These are phyloP conservation scores for Colletotrichum agaves DNA, from an alignment of 2,329 filamentous ascomycete species.

Conservation along the genomic window DNA sequence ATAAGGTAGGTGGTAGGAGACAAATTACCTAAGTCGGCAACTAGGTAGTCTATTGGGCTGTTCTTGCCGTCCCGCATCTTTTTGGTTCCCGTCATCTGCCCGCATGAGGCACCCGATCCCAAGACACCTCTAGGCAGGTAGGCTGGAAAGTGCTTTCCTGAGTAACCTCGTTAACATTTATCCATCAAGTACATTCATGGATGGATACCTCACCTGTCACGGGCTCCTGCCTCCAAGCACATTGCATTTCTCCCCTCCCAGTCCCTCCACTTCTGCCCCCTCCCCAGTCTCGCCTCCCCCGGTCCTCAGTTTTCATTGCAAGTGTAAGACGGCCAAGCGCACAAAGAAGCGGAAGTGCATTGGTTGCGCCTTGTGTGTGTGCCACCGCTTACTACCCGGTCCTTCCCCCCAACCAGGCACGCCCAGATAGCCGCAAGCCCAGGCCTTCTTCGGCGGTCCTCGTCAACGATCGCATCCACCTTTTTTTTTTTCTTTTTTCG, in stretches of 20 bases:
- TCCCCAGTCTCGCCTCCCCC: conserved; percentile 1
- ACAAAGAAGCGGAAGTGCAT: conserved; percentile 25
- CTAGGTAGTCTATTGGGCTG: no score
- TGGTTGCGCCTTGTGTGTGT: conserved; percentile 27
- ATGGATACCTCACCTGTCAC: neutral
- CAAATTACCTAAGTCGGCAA: no score
- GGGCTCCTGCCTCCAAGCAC: neutral
- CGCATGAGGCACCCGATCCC: no score
- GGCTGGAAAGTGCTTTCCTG: no score
- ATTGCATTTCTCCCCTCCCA: conserved; percentile 9
- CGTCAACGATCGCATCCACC: conserved; percentile 8
- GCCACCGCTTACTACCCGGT: conserved; percentile 21
- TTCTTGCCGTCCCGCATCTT: no score
- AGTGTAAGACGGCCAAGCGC: conserved; percentile 13
- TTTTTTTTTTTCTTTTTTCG: no score
- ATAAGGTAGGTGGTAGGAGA: no score
- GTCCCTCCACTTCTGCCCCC: conserved; percentile 14
- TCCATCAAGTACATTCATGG: no score
- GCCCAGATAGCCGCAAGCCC: conserved; percentile 30
- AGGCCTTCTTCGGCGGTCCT: conserved; percentile 27
- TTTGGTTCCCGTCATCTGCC: no score
- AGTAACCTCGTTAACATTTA: no score
- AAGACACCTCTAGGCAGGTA: no score
- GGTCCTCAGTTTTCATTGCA: neutral
- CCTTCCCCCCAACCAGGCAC: conserved; percentile 1